Percentiles rank a stretch among this genome's conserved stretches.
These are phyloP conservation scores for Phytophthora sojae DNA, from an alignment of 352 stramenopile genomes.

Conservation along the genomic window DNA sequence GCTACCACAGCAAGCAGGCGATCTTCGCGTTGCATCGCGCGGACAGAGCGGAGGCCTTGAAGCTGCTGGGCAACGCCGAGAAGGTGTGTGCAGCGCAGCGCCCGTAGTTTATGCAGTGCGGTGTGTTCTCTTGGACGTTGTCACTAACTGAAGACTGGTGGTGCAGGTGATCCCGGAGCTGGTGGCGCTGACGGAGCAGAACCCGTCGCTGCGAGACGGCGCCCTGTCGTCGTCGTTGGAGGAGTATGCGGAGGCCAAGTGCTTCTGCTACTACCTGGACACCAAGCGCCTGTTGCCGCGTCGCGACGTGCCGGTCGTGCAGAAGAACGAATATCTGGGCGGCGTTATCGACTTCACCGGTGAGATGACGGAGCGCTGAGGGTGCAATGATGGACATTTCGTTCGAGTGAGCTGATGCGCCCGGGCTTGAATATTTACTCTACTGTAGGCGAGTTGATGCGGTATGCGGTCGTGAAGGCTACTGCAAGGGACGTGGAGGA, in stretches of 20 bases:
- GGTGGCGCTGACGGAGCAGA: conserved; percentile 79
- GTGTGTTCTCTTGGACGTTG: conserved; percentile 12
- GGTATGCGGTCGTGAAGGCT: conserved; percentile 90
- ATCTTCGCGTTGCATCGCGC: conserved; percentile 95
- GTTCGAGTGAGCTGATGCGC: neutral
- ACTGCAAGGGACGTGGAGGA: conserved; percentile 84
- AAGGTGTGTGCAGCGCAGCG: conserved; percentile 31
- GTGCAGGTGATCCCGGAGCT: conserved; percentile 78
- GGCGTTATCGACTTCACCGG: conserved; percentile 95
- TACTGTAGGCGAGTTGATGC: conserved; percentile 79
- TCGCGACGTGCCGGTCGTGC: conserved; percentile 54
- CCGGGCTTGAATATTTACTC: neutral
- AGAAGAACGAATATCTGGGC: conserved; percentile 94
- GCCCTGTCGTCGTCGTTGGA: conserved; percentile 90
- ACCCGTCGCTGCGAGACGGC: conserved; percentile 83
- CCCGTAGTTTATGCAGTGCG: neutral
- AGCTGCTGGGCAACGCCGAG: conserved; percentile 60
- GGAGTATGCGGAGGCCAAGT: conserved; percentile 95
- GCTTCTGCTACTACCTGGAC: conserved; percentile 90
- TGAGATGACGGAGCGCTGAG: conserved; percentile 31
- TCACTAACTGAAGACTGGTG: conserved; percentile 4
- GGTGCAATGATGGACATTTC: neutral
- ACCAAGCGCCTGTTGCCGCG: conserved; percentile 64
- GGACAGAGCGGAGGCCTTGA: conserved; percentile 66
- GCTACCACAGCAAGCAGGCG: conserved; percentile 87